Evolutionary conservation across 306 rosid species (phyloP), one percentile per base, ranked within the genome.

Genomic region (Cicer arietinum): DNA sequence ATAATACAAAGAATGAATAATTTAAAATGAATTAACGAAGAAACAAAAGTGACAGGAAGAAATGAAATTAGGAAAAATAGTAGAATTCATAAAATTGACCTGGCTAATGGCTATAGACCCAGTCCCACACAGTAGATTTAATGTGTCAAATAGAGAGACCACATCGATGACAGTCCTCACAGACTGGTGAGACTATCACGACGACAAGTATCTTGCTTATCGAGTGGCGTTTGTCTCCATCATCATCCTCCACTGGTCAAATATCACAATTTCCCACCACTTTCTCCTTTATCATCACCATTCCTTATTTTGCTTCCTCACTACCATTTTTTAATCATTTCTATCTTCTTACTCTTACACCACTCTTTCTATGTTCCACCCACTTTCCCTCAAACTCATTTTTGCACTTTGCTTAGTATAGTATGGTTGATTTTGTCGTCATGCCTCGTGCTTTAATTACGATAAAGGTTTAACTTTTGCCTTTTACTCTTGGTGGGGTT

Each of bases 201-300:
- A 30, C 35, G 5, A 3, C 5, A 30, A 30, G 35, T 30, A 30
- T 30, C 35, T 30, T 14, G 16, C 16, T 14, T 14, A 14, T 63
- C 1, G 42, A 62, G 52, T 48, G 62, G 25, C 50, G 2, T 25
- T 14, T 35, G 50, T 35, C 70, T 16, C 7, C 2, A 0, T 63
- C 35, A 0, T 30, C 5, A 3, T 30, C 35, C 5, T 30, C 20
- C 4, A 9, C 9, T n/a, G 40, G 74, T 76, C 80, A 67, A 67
- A 67, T 7, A 4, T 11, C 69, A 1, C 68, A 67, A 17, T 64
- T 69, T 77, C 81, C 10, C 40, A 59, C 18, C 71, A 77, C 63
- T 59, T 37, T 11, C 69, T 77, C 76, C 22, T 59, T 59, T 11
- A 12, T 65, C 20, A 11, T 73, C 14, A 20, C 25, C 4, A 18